Conservation (phyloP, 2,329 filamentous ascomycete genomes). For the Colletotrichum sp. region DNA sequence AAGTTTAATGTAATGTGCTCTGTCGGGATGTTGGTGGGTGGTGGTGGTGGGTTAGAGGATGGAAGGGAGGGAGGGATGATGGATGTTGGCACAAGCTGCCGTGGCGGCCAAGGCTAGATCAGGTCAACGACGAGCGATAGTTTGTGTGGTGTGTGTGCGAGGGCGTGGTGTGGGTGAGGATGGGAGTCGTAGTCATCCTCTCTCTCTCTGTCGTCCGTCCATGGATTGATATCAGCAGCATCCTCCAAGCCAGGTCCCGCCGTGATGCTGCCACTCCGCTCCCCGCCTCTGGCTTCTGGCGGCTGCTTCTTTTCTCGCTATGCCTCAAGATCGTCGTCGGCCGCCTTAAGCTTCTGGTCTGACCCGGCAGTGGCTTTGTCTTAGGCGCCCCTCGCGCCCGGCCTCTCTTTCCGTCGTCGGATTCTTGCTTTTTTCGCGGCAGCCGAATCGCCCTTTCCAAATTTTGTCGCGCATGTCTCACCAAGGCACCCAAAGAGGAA, state of each 20-base stretch:
- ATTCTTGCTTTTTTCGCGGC: slow-evolving; percentile 17
- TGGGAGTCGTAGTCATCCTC: background rate
- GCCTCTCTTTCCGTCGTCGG: slow-evolving; percentile 9
- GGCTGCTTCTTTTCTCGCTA: background rate
- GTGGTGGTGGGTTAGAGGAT: background rate
- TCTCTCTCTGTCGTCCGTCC: background rate
- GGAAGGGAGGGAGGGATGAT: background rate
- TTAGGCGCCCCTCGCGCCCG: slow-evolving; percentile 13
- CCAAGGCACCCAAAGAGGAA: slow-evolving; percentile 2
- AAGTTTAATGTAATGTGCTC: background rate
- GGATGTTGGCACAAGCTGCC: background rate
- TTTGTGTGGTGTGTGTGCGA: background rate
- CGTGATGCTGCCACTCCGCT: background rate
- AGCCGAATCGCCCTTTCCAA: slow-evolving; percentile 2
- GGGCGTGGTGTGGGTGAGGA: background rate
- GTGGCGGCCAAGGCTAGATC: background rate
- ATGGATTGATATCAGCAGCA: background rate
- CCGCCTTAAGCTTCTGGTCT: background rate
- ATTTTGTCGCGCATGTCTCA: slow-evolving; percentile 11
- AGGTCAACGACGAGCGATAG: background rate
- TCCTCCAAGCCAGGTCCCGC: background rate
- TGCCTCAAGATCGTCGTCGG: background rate
- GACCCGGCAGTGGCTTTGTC: slow-evolving; percentile 15
- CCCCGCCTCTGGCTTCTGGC: background rate
- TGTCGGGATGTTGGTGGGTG: background rate